A percentile compares a stretch with the other conserved stretches of the same genome.
Conservation (phyloP, 805 yeast species). For the Lachancea thermotolerans region DNA sequence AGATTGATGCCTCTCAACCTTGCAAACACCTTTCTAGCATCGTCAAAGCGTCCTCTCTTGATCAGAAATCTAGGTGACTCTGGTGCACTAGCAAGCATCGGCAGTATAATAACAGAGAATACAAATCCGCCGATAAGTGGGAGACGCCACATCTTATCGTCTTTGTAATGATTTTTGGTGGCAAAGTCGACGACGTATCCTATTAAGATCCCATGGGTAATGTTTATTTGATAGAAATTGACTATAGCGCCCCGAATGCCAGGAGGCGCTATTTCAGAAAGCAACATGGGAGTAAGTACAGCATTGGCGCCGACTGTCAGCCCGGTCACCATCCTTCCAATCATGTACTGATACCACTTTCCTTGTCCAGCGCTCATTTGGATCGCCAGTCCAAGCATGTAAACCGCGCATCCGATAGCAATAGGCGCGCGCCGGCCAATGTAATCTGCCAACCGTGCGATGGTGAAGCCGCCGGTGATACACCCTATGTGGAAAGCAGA, state of each 20-base stretch:
- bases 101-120: constrained; percentile 37
- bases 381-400: constrained; percentile 50
- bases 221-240: constrained; percentile 50
- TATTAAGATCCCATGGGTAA: constrained; percentile 54
- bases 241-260: constrained; percentile 57
- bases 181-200: constrained; percentile 59
- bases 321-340: constrained; percentile 64
- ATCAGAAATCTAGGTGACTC: constrained; percentile 57
- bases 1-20: constrained; percentile 3
- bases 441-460: constrained; percentile 48
- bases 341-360: constrained; percentile 52
- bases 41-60: constrained; percentile 42
- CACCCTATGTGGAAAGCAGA: constrained; percentile 57
- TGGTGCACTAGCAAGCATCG: constrained; percentile 56
- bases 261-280: constrained; percentile 57
- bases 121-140: constrained; percentile 46
- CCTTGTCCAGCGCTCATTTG: constrained; percentile 45
- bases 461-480: constrained; percentile 53
- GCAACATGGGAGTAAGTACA: constrained; percentile 60
- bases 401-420: constrained; percentile 46
- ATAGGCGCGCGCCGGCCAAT: constrained; percentile 53
- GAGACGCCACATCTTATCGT: constrained; percentile 52
- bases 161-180: constrained; percentile 33
- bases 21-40: constrained; percentile 47
- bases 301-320: constrained; percentile 63